Base-by-base conservation (phyloP, 495 filamentous ascomycete genomes). In the Trichoderma orchidacearum region DNA sequence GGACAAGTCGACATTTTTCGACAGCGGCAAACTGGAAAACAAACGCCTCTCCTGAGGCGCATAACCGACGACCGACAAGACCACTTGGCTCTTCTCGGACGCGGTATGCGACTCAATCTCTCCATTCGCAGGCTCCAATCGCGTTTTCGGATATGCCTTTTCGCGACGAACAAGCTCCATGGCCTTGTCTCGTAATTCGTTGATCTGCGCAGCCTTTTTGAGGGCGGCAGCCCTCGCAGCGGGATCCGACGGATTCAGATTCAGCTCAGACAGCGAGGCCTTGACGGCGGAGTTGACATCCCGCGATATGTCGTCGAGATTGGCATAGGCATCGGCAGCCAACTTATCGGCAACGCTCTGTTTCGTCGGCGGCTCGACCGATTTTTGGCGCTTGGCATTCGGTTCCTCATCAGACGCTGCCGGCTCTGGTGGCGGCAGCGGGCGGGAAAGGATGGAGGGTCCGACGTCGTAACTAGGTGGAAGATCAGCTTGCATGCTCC, bases 41-140 rank as follows among this genome's bases (percentile, higher is more conserved):
- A 95, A 74, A 55, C 92, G 88, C 61, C 83, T 86, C 13, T 84
- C 75, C 30, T 80, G 82, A 29, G 81, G 78, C n/a, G 83, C 83
- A 51, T 83, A 83, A 31, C 83, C 84, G 54, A 81, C 85, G 1
- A 93, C 72, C 0, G 86, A 89, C 58, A 95, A 69, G 1, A 89
- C 84, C 25, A 80, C 67, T 45, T 79, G 79, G 30, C 21, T 61
- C 45, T 27, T 38, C n/a, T 65, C 30, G 30, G 38, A n/a, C 51
- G 51, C 25, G 11, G 41, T 48, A 48, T 48, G 41, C 21, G 21
- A 23, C 41, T 48, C 41, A 23, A 25, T 23, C 21, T 27, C 41
- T 48, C 21, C 41, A 8, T 48, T 3, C 15, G 41, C 41, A 27
- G 41, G 21, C 41, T 48, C 41, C 21, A 11, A 23, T 11, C 41